Percentiles rank a stretch among this genome's conserved stretches.
phyloP scores from a whole-genome alignment of 1,284 basidiomycete species.

The Microbotryomycetes sp. region DNA sequence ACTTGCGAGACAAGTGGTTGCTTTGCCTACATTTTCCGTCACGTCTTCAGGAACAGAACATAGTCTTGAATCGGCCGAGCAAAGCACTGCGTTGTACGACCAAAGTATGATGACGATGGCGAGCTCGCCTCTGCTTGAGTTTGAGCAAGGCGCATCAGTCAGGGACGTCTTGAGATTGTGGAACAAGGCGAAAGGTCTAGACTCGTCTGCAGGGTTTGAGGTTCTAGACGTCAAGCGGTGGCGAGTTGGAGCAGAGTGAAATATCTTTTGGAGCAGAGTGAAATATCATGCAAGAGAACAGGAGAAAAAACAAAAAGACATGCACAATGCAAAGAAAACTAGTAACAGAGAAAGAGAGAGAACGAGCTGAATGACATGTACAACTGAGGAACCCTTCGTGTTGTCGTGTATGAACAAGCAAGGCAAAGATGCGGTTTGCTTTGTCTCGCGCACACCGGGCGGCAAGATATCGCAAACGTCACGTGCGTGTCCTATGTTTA shows the following conservation, averaged over 20 bases:
- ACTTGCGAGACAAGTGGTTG: constrained; percentile 75
- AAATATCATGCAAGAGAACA: too few relatives aligned
- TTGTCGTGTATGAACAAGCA: too few relatives aligned
- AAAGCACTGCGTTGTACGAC: constrained; percentile 58
- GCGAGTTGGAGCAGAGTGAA: constrained; percentile 41
- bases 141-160: constrained; percentile 52
- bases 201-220: constrained; percentile 29
- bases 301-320: too few relatives aligned
- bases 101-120: constrained; percentile 73
- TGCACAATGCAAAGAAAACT: too few relatives aligned
- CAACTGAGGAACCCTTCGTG: too few relatives aligned
- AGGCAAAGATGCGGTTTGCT: too few relatives aligned
- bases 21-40: constrained; percentile 68
- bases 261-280: too few relatives aligned
- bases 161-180: constrained; percentile 59
- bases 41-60: constrained; percentile 5
- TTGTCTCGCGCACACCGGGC: too few relatives aligned
- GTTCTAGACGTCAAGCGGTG: constrained; percentile 43
- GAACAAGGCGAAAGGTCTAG: constrained; percentile 53
- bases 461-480: too few relatives aligned
- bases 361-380: too few relatives aligned
- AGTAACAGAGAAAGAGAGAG: too few relatives aligned
- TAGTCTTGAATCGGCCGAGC: constrained; percentile 45
- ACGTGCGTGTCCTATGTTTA: too few relatives aligned
- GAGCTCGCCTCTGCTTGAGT: constrained; percentile 27